phyloP scores from a whole-genome alignment of 768 basidiomycete species.

The Termitomyces sp. region DNA sequence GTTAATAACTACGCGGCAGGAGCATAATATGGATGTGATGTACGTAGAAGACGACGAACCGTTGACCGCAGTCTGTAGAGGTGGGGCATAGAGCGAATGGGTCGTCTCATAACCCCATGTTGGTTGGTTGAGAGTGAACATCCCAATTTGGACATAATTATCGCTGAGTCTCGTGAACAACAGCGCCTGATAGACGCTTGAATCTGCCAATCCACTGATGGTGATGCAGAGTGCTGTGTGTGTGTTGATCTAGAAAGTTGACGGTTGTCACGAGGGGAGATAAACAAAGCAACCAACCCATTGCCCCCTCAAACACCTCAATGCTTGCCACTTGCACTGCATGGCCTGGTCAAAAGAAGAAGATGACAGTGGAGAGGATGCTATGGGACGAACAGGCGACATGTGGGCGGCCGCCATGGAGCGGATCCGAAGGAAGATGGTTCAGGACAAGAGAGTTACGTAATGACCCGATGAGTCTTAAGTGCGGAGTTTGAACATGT shows the following conservation, averaged over 20 bases:
- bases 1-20: background rate
- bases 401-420: background rate
- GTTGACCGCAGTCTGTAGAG: background rate
- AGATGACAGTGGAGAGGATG: background rate
- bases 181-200: slow-evolving; percentile 6
- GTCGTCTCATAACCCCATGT: background rate
- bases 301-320: background rate
- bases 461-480: slow-evolving; percentile 31
- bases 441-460: slow-evolving; percentile 35
- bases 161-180: background rate
- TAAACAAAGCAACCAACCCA: background rate
- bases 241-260: background rate
- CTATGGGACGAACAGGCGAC: background rate
- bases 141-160: background rate
- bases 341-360: background rate
- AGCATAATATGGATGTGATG: background rate
- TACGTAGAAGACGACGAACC: background rate
- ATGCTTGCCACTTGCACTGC: background rate
- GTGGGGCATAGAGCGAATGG: background rate
- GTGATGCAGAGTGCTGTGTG: background rate
- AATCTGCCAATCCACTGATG: background rate
- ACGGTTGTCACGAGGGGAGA: background rate
- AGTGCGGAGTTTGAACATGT: slow-evolving; percentile 39
- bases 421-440: slow-evolving; percentile 15
- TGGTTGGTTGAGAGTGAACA: background rate